Conservation (phyloP, 164 flowering plant genomes). For the Tetrastigma voinierianum region DNA sequence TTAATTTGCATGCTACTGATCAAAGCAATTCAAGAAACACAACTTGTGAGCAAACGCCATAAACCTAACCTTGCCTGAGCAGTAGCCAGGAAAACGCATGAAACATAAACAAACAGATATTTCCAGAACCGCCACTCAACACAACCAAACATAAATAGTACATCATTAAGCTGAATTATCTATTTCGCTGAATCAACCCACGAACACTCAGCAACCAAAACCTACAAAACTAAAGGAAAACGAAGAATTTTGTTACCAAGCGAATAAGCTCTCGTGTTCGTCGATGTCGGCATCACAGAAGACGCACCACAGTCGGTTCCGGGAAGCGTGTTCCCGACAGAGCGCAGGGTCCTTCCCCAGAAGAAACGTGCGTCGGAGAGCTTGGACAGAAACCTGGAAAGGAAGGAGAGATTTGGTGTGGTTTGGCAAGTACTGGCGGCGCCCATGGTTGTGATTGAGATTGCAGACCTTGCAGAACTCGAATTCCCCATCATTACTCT, state of each 20-base stretch:
- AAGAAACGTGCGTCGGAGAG: constrained; percentile 59
- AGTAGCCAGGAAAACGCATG: background rate
- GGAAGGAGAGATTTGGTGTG: constrained; percentile 58
- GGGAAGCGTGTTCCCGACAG: constrained; percentile 52
- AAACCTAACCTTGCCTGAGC: background rate
- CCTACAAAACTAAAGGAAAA: background rate
- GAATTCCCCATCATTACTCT: constrained; percentile 30
- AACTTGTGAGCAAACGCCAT: background rate
- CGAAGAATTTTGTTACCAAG: constrained; percentile 49
- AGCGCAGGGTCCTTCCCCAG: constrained; percentile 58
- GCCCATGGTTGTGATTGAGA: constrained; percentile 69
- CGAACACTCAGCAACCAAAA: background rate
- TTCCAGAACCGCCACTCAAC: background rate
- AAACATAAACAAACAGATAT: background rate
- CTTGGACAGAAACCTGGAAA: constrained; percentile 61
- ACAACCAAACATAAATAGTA: background rate
- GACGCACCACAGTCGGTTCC: constrained; percentile 79
- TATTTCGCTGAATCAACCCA: no score
- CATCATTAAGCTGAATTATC: background rate
- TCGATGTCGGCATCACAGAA: constrained; percentile 65
- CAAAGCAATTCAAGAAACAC: background rate
- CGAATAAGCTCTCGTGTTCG: constrained; percentile 52
- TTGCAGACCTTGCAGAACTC: constrained; percentile 86
- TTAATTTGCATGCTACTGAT: constrained; percentile 59
- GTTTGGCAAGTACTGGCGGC: constrained; percentile 71